Conservation (phyloP, 2,329 filamentous ascomycete genomes). For the Fusarium sp. region DNA sequence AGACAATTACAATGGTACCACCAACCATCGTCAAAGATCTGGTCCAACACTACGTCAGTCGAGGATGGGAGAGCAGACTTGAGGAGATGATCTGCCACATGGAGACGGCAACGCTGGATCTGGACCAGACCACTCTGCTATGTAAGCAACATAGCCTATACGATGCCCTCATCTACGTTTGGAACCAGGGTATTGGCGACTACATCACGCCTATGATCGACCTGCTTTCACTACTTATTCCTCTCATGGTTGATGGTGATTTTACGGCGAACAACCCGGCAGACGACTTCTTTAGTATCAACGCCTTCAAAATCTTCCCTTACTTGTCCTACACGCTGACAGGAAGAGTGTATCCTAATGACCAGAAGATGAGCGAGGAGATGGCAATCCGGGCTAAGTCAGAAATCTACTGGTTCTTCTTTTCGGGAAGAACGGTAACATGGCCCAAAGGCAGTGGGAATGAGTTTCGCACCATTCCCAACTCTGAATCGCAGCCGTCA, state of each 20-base stretch:
- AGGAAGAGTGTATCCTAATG: constrained; percentile 90
- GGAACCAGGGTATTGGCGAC: constrained; percentile 90
- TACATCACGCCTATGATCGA: constrained; percentile 93
- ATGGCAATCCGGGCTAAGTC: constrained; percentile 82
- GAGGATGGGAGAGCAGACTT: constrained; percentile 79
- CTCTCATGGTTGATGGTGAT: constrained; percentile 68
- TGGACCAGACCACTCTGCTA: constrained; percentile 89
- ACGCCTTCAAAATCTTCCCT: constrained; percentile 91
- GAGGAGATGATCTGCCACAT: constrained; percentile 97
- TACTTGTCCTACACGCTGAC: constrained; percentile 94
- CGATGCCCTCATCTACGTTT: constrained; percentile 95
- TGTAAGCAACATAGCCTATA: constrained; percentile 95
- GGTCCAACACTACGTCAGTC: constrained; percentile 82
- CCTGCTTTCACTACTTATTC: constrained; percentile 76
- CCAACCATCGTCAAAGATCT: constrained; percentile 88
- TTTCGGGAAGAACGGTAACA: constrained; percentile 81
- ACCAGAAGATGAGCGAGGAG: constrained; percentile 77
- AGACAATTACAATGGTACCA: constrained; percentile 79
- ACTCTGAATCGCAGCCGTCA: constrained; percentile 72
- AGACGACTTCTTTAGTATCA: constrained; percentile 72
- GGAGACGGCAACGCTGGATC: constrained; percentile 89
- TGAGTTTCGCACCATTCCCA: constrained; percentile 70
- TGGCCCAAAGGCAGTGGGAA: constrained; percentile 77
- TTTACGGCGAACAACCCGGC: constrained; percentile 67
- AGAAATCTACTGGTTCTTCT: constrained; percentile 92